phyloP scores from a whole-genome alignment of 306 rosid species.

The Vigna angularis region DNA sequence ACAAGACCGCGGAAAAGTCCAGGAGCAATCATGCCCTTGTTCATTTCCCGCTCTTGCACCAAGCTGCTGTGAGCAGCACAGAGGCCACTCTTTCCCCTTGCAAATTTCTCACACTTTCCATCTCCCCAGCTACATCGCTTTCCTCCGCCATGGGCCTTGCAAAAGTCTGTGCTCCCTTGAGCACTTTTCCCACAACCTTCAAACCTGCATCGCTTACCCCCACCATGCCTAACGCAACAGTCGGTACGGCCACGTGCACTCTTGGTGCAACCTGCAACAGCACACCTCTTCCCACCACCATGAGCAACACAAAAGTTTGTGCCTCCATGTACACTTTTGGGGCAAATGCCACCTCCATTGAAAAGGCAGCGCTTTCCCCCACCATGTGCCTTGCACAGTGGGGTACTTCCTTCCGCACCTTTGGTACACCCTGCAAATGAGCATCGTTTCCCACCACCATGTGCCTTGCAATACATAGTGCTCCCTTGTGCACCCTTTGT shows the following conservation, averaged over 20 bases:
- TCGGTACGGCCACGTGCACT: conserved; percentile 99
- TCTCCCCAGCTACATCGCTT: conserved; percentile 94
- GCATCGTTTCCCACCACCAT: conserved; percentile 99
- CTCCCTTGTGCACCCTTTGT: conserved; percentile 97
- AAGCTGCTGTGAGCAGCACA: conserved; percentile 95
- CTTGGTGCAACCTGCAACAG: conserved; percentile 88
- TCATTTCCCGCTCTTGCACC: conserved; percentile 64
- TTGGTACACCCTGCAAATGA: conserved; percentile 84
- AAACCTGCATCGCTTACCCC: conserved; percentile 88
- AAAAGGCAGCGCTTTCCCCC: conserved; percentile 98
- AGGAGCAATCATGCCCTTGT: conserved; percentile 75
- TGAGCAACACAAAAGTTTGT: conserved; percentile 97
- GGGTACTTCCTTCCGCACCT: conserved; percentile 99
- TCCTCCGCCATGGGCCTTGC: conserved; percentile 99
- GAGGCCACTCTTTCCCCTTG: conserved; percentile 93
- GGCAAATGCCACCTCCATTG: conserved; percentile 96
- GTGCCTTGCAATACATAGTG: conserved; percentile 96
- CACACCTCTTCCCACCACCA: conserved; percentile 98
- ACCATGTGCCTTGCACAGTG: conserved; percentile 98
- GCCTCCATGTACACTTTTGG: conserved; percentile 97
- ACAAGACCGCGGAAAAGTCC: conserved; percentile 92
- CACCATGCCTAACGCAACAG: conserved; percentile 96
- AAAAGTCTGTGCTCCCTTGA: conserved; percentile 98
- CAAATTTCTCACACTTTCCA: conserved; percentile 91
- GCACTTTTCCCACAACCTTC: conserved; percentile 94